Conservation (phyloP, 164 flowering plant species). For the Protea cynaroides region DNA sequence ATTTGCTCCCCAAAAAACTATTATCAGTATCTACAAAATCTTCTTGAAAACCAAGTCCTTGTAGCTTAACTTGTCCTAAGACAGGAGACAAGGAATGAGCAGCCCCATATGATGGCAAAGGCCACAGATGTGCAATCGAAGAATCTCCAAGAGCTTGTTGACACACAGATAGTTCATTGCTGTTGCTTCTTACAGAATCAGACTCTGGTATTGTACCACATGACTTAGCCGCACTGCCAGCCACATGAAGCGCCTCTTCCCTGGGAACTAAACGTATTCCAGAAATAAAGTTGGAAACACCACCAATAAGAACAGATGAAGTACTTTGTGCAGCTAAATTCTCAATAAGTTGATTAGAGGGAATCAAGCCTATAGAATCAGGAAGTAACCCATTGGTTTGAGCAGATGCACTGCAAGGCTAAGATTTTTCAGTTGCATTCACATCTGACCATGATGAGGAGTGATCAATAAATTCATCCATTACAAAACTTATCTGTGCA, state of each 20-base stretch:
- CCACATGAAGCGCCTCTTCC: constrained; percentile 11
- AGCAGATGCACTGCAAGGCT: constrained; percentile 13
- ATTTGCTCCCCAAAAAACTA: constrained; percentile 9
- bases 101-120: constrained; percentile 12
- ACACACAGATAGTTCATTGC: constrained; percentile 19
- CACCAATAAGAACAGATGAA: constrained; percentile 10
- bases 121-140: constrained; percentile 18
- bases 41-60: constrained; percentile 22
- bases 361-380: constrained; percentile 1
- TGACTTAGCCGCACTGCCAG: constrained; percentile 9
- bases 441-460: constrained; percentile 27
- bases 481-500: background rate
- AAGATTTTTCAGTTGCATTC: constrained; percentile 19
- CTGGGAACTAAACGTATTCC: constrained; percentile 11
- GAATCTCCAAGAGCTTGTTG: constrained; percentile 19
- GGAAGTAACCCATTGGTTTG: constrained; percentile 21
- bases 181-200: constrained; percentile 20
- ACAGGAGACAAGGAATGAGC: constrained; percentile 19
- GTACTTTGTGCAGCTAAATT: constrained; percentile 2
- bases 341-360: constrained; percentile 9
- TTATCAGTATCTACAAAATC: constrained; percentile 16
- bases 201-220: constrained; percentile 7
- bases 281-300: constrained; percentile 15
- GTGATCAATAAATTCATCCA: constrained; percentile 31
- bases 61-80: constrained; percentile 15